phyloP scores from a whole-genome alignment of 2,329 filamentous ascomycete genomes.

The Diaporthe sp. region DNA sequence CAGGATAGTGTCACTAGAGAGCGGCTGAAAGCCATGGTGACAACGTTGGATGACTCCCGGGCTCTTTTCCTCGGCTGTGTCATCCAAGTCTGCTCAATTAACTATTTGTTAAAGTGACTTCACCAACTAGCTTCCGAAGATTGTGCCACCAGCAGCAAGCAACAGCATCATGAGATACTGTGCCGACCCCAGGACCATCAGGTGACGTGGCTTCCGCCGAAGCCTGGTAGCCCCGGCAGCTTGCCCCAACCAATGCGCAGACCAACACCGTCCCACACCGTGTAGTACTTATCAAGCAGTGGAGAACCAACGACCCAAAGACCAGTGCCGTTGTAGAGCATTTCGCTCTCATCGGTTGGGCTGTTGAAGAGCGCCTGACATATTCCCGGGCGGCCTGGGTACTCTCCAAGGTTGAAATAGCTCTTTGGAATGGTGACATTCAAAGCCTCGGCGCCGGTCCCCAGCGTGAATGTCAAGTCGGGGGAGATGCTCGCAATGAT shows the following conservation, averaged over 20 bases:
- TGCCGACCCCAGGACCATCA: not conserved
- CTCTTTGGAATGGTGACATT: conserved; percentile 44
- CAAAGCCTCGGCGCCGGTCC: conserved; percentile 36
- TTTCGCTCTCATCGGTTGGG: conserved; percentile 35
- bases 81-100: not conserved
- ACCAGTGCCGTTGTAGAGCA: conserved; percentile 32
- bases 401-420: conserved; percentile 48
- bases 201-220: not conserved
- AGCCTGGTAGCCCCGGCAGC: not conserved
- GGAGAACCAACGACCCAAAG: conserved; percentile 48
- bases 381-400: conserved; percentile 40
- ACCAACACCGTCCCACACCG: conserved; percentile 46
- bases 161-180: too few relatives aligned
- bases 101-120: not conserved
- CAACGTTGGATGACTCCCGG: too few relatives aligned
- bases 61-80: too few relatives aligned
- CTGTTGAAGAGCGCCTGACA: conserved; percentile 47
- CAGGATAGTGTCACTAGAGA: too few relatives aligned
- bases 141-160: too few relatives aligned
- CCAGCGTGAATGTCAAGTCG: conserved; percentile 45
- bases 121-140: too few relatives aligned
- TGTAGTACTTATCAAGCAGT: conserved; percentile 49
- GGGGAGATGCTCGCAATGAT: conserved; percentile 41
- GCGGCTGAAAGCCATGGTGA: too few relatives aligned
- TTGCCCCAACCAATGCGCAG: conserved; percentile 40